These are phyloP conservation scores for Lichtheimia hyalospora DNA, from an alignment of 371 early-diverging fungal species.

Conservation along the genomic window DNA sequence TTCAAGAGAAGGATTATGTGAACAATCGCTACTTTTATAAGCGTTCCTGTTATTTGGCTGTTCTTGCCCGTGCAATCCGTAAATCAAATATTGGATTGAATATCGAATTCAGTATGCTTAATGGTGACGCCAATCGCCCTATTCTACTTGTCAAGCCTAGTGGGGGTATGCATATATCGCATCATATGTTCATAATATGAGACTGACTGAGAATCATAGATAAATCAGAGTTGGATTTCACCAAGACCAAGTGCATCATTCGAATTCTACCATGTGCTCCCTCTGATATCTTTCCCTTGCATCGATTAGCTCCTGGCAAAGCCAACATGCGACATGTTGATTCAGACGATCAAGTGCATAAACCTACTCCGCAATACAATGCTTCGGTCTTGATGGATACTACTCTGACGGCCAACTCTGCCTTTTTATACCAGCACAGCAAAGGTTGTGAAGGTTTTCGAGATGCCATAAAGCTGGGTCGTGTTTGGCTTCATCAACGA, in stretches of 20 bases:
- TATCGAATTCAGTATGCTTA: conserved; percentile 60
- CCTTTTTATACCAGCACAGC: conserved; percentile 74
- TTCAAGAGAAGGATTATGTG: conserved; percentile 91
- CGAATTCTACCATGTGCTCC: conserved; percentile 80
- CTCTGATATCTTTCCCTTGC: conserved; percentile 59
- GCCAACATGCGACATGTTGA: conserved; percentile 75
- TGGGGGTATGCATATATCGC: conserved; percentile 35
- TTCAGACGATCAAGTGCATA: conserved; percentile 17
- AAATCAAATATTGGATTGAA: conserved; percentile 55
- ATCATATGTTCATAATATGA: neutral
- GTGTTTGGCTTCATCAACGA: conserved; percentile 86
- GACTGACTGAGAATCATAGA: conserved; percentile 27
- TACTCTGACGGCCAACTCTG: conserved; percentile 71
- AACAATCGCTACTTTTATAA: conserved; percentile 96
- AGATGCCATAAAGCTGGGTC: conserved; percentile 78
- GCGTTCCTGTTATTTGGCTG: conserved; percentile 88
- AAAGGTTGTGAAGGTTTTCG: conserved; percentile 73
- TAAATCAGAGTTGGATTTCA: conserved; percentile 58
- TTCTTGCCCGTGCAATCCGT: conserved; percentile 54
- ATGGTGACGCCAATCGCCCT: conserved; percentile 78
- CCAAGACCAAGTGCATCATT: conserved; percentile 65
- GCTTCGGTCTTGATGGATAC: conserved; percentile 80
- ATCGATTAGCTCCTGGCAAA: conserved; percentile 78
- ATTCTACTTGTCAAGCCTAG: conserved; percentile 67
- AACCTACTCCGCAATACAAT: conserved; percentile 92